Evolutionary conservation across 2,329 filamentous ascomycete genomes (phyloP).

Genomic region (Cladophialophora yegresii): DNA sequence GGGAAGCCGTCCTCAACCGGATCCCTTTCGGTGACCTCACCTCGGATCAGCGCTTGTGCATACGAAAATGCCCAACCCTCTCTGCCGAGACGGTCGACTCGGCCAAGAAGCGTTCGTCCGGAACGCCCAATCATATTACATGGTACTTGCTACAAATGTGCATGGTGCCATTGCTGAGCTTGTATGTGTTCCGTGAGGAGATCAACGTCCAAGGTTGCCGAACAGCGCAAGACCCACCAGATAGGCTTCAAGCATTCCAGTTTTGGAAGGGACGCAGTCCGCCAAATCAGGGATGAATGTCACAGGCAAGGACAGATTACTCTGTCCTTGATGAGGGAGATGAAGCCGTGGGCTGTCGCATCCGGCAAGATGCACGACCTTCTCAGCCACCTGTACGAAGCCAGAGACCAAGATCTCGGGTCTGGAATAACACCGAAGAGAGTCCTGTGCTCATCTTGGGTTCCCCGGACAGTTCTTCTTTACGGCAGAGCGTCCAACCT

Average conservation of each 20-base stretch:
- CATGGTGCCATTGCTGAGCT: conserved; percentile 29
- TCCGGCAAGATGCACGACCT: conserved; percentile 21
- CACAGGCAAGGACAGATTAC: conserved; percentile 19
- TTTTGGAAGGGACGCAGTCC: conserved; percentile 8
- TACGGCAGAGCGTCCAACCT: not conserved
- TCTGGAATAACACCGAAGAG: conserved; percentile 24
- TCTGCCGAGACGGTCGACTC: conserved; percentile 21
- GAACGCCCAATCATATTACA: conserved; percentile 23
- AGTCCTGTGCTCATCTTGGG: conserved; percentile 15
- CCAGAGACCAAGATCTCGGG: conserved; percentile 17
- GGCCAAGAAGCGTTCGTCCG: conserved; percentile 15
- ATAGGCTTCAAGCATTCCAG: conserved; percentile 2
- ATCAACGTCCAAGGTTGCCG: not conserved
- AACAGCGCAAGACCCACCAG: not conserved
- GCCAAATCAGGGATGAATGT: conserved; percentile 20
- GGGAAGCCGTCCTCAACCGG: conserved; percentile 28
- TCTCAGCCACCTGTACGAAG: conserved; percentile 16
- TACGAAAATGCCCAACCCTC: conserved; percentile 19
- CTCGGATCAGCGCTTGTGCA: conserved; percentile 26
- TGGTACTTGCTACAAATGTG: conserved; percentile 35
- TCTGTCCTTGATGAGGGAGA: conserved; percentile 20
- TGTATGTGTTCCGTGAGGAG: conserved; percentile 20
- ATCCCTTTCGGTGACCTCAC: conserved; percentile 21
- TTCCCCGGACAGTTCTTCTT: conserved; percentile 9
- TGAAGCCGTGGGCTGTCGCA: conserved; percentile 23